Percentiles rank a stretch among this genome's conserved stretches.
Conservation (phyloP, 805 yeast genomes). For the Candida nonsorbophila region DNA sequence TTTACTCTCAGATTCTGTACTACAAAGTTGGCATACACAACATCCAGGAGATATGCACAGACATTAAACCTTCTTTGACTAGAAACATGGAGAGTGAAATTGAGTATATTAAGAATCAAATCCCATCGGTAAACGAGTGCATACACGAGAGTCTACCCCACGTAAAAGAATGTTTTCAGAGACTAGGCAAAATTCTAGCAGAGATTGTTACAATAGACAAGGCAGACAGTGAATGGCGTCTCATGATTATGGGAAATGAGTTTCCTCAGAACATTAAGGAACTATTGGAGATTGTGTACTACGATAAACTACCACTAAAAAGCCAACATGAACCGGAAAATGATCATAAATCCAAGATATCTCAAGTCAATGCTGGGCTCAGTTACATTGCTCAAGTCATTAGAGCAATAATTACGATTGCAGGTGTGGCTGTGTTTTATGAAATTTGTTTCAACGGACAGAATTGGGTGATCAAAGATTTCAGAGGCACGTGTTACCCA, state of each 20-base stretch:
- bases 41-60: constrained; percentile 10
- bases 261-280: constrained; percentile 29
- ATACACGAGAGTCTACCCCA: constrained; percentile 16
- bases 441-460: constrained; percentile 19
- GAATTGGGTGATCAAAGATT: constrained; percentile 18
- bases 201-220: constrained; percentile 24
- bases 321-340: too few relatives aligned
- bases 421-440: constrained; percentile 22
- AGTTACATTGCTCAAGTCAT: constrained; percentile 24
- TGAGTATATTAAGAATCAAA: constrained; percentile 20
- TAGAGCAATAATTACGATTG: constrained; percentile 16
- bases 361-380: constrained; percentile 27
- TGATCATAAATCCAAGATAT: constrained; percentile 11
- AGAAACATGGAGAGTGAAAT: constrained; percentile 13
- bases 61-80: constrained; percentile 4
- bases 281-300: constrained; percentile 24
- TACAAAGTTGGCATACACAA: constrained; percentile 17
- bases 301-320: constrained; percentile 8
- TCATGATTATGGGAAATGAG: constrained; percentile 27
- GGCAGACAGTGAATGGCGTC: constrained; percentile 15
- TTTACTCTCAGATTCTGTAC: constrained; percentile 15
- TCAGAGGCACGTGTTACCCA: constrained; percentile 16
- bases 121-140: constrained; percentile 21
- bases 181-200: constrained; percentile 11
- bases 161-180: constrained; percentile 10